phyloP scores from a whole-genome alignment of 148 eudicot genomes.

The Spergularia marina region DNA sequence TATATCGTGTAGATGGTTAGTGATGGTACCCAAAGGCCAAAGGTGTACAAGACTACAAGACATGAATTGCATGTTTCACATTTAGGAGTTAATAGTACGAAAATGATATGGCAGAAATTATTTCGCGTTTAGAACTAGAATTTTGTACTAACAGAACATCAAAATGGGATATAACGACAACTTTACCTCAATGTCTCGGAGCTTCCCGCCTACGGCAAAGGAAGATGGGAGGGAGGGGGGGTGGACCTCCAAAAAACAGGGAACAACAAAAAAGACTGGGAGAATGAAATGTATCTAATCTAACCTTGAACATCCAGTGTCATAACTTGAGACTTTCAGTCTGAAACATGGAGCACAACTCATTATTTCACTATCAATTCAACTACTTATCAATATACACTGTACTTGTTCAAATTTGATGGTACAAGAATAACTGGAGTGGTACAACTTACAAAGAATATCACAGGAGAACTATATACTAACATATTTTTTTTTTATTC shows the following conservation, averaged over 20 bases:
- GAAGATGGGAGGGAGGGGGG: too few species aligned
- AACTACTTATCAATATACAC: neutral
- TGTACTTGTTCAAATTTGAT: constrained; percentile 23
- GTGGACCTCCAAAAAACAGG: too few species aligned
- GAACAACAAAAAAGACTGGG: too few species aligned
- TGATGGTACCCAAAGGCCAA: too few species aligned
- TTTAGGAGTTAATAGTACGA: neutral
- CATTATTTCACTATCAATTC: constrained; percentile 5
- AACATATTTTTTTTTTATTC: neutral
- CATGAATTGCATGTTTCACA: neutral
- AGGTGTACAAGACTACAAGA: neutral
- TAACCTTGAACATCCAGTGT: too few species aligned
- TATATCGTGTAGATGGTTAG: too few species aligned
- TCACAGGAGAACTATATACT: constrained; percentile 7
- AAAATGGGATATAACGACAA: too few species aligned
- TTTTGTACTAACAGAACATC: neutral
- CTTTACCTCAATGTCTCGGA: too few species aligned
- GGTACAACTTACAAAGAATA: constrained; percentile 26
- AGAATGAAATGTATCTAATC: too few species aligned
- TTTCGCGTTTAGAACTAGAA: neutral
- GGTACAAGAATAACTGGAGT: constrained; percentile 29
- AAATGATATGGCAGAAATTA: too few species aligned
- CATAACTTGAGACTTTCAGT: neutral
- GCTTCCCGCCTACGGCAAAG: too few species aligned
- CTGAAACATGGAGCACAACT: constrained; percentile 3